Conservation (phyloP, 106 monocot genomes). For the Allium cepa region DNA sequence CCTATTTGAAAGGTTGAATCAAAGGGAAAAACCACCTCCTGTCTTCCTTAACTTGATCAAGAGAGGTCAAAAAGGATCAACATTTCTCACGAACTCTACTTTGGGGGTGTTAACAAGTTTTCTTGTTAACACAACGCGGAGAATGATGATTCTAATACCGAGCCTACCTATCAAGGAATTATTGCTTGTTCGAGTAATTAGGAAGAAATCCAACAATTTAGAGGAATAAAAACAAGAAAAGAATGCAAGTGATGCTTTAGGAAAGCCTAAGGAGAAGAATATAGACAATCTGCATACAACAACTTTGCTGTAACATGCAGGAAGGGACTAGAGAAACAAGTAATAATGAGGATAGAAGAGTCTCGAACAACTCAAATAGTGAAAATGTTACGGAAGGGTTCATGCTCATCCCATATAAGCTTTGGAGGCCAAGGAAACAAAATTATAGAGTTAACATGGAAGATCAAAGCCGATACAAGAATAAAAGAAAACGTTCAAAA, state of each 20-base stretch:
- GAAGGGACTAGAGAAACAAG: slow-evolving; percentile 6
- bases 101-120: no score
- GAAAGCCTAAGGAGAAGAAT: background rate
- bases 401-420: slow-evolving; percentile 75
- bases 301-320: background rate
- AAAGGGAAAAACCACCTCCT: no score
- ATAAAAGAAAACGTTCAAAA: no score
- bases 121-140: no score
- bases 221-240: slow-evolving; percentile 4
- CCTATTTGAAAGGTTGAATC: no score
- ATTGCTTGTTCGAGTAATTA: background rate
- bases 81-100: no score
- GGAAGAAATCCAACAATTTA: background rate
- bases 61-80: no score
- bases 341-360: background rate
- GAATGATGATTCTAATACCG: no score
- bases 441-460: no score
- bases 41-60: no score
- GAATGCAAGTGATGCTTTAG: background rate
- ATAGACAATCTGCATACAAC: background rate
- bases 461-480: no score
- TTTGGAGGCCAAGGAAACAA: slow-evolving; percentile 52
- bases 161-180: background rate
- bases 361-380: background rate
- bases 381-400: slow-evolving; percentile 20